Evolutionary conservation across 2,329 filamentous ascomycete species (phyloP).

Genomic region (Ceratocystis alfenasii): DNA sequence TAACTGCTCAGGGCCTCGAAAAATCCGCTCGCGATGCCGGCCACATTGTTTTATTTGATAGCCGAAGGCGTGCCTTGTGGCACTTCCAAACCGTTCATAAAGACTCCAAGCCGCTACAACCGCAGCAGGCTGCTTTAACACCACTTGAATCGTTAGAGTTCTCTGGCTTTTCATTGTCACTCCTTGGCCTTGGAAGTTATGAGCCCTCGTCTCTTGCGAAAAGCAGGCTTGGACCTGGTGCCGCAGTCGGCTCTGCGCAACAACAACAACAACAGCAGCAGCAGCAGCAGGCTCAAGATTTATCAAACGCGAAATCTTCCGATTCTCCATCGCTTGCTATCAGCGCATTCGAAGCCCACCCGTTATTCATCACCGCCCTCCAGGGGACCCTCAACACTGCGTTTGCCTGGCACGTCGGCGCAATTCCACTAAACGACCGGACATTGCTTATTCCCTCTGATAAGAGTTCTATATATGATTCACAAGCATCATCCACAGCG

Average conservation of each 20-base stretch:
- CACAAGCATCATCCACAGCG: conserved; percentile 28
- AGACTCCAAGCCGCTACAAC: conserved; percentile 28
- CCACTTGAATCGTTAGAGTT: conserved; percentile 17
- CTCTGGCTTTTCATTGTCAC: conserved; percentile 12
- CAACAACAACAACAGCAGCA: neutral
- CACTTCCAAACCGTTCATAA: conserved; percentile 39
- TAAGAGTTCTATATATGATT: conserved; percentile 27
- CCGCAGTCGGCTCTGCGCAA: neutral
- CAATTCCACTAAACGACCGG: conserved; percentile 19
- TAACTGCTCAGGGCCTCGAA: conserved; percentile 40
- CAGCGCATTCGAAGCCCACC: conserved; percentile 14
- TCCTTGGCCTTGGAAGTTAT: conserved; percentile 9
- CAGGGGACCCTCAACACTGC: conserved; percentile 15
- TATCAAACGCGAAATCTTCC: neutral
- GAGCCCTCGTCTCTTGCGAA: conserved; percentile 18
- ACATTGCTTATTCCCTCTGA: conserved; percentile 26
- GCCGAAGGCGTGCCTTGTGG: conserved; percentile 41
- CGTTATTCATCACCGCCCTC: conserved; percentile 17
- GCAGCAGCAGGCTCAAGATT: conserved; percentile 2
- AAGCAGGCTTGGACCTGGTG: conserved; percentile 1
- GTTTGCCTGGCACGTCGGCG: conserved; percentile 10
- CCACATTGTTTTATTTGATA: conserved; percentile 42
- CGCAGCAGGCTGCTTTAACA: conserved; percentile 9
- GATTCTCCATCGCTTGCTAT: neutral
- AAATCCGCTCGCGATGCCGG: conserved; percentile 40